These are phyloP conservation scores for Torrubiellomyces zombiae DNA, from an alignment of 2,329 filamentous ascomycete species.

Conservation along the genomic window DNA sequence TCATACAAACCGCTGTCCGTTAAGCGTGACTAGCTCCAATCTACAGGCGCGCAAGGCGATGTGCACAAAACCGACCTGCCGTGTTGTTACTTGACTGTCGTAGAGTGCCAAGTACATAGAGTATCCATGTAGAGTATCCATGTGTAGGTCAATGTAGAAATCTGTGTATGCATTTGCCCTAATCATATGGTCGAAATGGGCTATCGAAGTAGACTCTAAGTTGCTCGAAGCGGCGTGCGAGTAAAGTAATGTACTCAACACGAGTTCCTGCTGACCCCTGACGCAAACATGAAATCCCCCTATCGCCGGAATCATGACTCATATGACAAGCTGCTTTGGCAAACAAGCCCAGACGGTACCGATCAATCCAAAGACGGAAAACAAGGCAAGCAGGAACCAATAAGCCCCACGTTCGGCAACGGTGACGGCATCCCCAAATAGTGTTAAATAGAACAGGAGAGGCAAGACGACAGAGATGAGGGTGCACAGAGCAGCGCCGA, in stretches of 20 bases:
- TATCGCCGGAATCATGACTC: no score
- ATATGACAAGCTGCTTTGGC: conserved; percentile 59
- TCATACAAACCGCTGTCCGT: conserved; percentile 1
- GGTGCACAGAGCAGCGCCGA: conserved; percentile 82
- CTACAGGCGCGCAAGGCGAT: no score
- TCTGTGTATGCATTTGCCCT: no score
- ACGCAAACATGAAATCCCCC: not conserved
- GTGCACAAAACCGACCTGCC: no score
- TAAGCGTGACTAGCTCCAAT: no score
- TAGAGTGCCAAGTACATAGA: no score
- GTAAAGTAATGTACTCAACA: conserved; percentile 48
- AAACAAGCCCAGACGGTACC: conserved; percentile 82
- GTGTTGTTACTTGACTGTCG: no score
- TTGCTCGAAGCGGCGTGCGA: no score
- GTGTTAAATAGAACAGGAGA: conserved; percentile 73
- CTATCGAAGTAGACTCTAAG: no score
- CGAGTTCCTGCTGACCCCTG: not conserved
- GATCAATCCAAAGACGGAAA: conserved; percentile 50
- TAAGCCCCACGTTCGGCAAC: conserved; percentile 45
- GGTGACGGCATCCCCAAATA: conserved; percentile 61
- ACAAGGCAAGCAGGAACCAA: conserved; percentile 53
- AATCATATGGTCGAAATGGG: no score
- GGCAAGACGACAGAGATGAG: conserved; percentile 87
- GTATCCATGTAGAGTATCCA: no score
- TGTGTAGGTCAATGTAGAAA: no score